phyloP scores from a whole-genome alignment of 2,329 filamentous ascomycete genomes.

The Arthroderma sp. region DNA sequence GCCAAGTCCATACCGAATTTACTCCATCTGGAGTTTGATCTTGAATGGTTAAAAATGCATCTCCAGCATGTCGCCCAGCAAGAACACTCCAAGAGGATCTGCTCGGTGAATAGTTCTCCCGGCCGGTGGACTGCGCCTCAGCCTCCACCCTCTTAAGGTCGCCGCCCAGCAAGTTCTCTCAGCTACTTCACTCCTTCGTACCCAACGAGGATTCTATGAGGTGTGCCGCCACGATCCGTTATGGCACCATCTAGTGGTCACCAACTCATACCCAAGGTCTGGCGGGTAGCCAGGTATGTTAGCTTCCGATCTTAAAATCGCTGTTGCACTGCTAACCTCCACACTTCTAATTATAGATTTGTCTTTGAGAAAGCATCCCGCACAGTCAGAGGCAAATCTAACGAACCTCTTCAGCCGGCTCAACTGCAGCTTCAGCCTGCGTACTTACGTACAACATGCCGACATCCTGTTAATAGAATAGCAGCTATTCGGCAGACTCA shows the following conservation, averaged over 20 bases:
- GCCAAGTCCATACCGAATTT: too few relatives aligned
- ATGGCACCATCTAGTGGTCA: constrained; percentile 38
- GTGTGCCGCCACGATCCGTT: constrained; percentile 3
- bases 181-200: neutral
- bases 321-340: constrained; percentile 14
- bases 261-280: constrained; percentile 37
- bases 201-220: neutral
- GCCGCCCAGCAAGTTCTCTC: neutral
- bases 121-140: too few relatives aligned
- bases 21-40: too few relatives aligned
- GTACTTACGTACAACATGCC: constrained; percentile 42
- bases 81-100: too few relatives aligned
- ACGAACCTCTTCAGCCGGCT: constrained; percentile 24
- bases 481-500: constrained; percentile 52
- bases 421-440: constrained; percentile 45
- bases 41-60: too few relatives aligned
- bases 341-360: constrained; percentile 21
- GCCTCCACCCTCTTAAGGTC: neutral
- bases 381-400: constrained; percentile 29
- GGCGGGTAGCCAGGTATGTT: constrained; percentile 35
- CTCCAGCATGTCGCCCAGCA: too few relatives aligned
- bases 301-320: neutral
- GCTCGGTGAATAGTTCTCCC: too few relatives aligned
- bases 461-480: constrained; percentile 48
- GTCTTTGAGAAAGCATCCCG: constrained; percentile 35